These are phyloP conservation scores for Didymella arachidicola DNA, from an alignment of 2,329 filamentous ascomycete genomes.

Conservation along the genomic window DNA sequence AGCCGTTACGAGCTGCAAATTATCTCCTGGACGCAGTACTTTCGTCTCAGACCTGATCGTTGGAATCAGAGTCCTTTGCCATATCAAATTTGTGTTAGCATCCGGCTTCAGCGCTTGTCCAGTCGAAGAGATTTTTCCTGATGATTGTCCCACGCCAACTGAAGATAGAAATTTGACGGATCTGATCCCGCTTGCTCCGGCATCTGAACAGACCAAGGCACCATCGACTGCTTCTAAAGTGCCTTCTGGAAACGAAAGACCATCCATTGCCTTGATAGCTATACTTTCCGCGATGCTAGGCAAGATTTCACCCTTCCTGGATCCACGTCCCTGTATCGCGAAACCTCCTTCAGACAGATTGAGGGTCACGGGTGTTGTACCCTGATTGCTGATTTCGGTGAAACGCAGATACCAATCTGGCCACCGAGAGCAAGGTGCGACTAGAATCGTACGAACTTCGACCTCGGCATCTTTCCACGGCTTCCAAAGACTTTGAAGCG, in stretches of 20 bases:
- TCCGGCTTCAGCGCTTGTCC: conserved; percentile 43
- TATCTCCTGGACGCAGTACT: background rate
- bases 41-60: conserved; percentile 23
- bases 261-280: background rate
- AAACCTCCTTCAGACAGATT: conserved; percentile 39
- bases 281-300: conserved; percentile 3
- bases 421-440: conserved; percentile 38
- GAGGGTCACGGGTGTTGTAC: conserved; percentile 1
- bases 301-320: conserved; percentile 30
- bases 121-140: background rate
- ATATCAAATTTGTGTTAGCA: conserved; percentile 47
- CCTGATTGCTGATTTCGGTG: conserved; percentile 29
- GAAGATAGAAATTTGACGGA: background rate
- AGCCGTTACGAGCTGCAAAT: conserved; percentile 25
- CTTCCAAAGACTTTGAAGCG: conserved; percentile 34
- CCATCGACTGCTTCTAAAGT: conserved; percentile 19
- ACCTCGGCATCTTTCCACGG: conserved; percentile 43
- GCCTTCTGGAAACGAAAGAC: conserved; percentile 27
- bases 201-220: conserved; percentile 37
- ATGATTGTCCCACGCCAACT: background rate
- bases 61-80: conserved; percentile 46
- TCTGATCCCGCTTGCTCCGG: conserved; percentile 40
- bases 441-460: conserved; percentile 31
- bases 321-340: conserved; percentile 39
- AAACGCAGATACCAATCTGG: conserved; percentile 43